Conservation (phyloP, 208 protist species). For the Leishmania guyanensis region DNA sequence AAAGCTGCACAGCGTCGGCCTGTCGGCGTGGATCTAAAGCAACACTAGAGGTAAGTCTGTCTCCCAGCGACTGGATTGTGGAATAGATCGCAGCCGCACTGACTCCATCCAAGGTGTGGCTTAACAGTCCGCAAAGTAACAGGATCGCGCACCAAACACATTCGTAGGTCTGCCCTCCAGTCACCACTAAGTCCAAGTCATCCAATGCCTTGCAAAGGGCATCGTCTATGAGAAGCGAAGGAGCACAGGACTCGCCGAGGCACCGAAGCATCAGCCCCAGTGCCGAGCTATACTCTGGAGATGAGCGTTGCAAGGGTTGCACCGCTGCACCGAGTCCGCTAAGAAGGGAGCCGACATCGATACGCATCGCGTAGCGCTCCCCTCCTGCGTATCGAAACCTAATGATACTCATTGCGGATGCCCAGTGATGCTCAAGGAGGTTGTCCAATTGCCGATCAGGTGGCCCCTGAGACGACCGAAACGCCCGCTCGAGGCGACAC, state of each 20-base stretch:
- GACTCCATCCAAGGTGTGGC: conserved; percentile 14
- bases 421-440: conserved; percentile 35
- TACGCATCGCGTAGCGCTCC: conserved; percentile 31
- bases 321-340: conserved; percentile 11
- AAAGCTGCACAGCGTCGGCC: conserved; percentile 18
- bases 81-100: conserved; percentile 19
- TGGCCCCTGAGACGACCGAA: conserved; percentile 18
- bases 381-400: conserved; percentile 26
- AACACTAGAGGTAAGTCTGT: conserved; percentile 8
- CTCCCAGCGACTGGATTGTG: conserved; percentile 18
- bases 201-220: conserved; percentile 24
- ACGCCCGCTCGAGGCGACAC: conserved; percentile 69
- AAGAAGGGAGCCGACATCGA: conserved; percentile 35
- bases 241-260: conserved; percentile 22
- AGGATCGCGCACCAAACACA: conserved; percentile 30
- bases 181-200: conserved; percentile 22
- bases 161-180: conserved; percentile 19
- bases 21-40: conserved; percentile 9
- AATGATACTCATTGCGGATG: conserved; percentile 29
- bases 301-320: conserved; percentile 1
- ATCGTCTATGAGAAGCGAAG: conserved; percentile 10
- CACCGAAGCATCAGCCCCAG: conserved; percentile 25
- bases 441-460: conserved; percentile 18
- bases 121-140: conserved; percentile 24
- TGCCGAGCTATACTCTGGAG: conserved; percentile 18